phyloP scores from a whole-genome alignment of 306 rosid species.

The Dryas octopetala region DNA sequence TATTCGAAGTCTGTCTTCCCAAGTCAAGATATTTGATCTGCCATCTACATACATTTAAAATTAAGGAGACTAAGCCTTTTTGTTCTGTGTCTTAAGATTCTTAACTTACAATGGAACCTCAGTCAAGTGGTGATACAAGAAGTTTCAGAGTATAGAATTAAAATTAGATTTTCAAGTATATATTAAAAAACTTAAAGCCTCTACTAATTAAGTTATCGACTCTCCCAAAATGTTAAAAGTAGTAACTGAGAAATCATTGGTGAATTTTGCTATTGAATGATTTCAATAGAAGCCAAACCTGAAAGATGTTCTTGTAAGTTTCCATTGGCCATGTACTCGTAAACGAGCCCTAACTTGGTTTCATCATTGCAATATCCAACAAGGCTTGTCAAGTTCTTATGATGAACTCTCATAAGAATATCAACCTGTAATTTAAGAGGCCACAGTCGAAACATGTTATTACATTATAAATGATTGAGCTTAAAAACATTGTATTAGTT shows the following conservation, averaged over 20 bases:
- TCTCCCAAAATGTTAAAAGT: too few species aligned
- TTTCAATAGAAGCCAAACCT: conserved; percentile 13
- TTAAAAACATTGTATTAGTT: not conserved
- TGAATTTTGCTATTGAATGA: not conserved
- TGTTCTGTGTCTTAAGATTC: not conserved
- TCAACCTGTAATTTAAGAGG: conserved; percentile 22
- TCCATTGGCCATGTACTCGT: conserved; percentile 32
- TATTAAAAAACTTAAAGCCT: too few species aligned
- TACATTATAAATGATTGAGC: not conserved
- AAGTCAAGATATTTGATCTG: conserved; percentile 2
- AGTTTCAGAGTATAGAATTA: too few species aligned
- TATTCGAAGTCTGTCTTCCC: conserved; percentile 21
- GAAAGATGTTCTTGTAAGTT: conserved; percentile 23
- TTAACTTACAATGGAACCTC: not conserved
- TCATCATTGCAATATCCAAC: conserved; percentile 30
- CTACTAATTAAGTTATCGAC: too few species aligned
- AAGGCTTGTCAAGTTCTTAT: conserved; percentile 36
- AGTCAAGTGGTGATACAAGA: too few species aligned
- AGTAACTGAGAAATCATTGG: too few species aligned
- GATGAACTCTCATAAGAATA: conserved; percentile 34
- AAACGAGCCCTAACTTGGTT: conserved; percentile 10
- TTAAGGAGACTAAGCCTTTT: not conserved
- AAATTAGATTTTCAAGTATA: too few species aligned
- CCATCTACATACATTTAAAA: not conserved
- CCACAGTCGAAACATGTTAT: too few species aligned